Evolutionary conservation across 2,329 filamentous ascomycete species (phyloP).

Genomic region (Botrytis medusae): DNA sequence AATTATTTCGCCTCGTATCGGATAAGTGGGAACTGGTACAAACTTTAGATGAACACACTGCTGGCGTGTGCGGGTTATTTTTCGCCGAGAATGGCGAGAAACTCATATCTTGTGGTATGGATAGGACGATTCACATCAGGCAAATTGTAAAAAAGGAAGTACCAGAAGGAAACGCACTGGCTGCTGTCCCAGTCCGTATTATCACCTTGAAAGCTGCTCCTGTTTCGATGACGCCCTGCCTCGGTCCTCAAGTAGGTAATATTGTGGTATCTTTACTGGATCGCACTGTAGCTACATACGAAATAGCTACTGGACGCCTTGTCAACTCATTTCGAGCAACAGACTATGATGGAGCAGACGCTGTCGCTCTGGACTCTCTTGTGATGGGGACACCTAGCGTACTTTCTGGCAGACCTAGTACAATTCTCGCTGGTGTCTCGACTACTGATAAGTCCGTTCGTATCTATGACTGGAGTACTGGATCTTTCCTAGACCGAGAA

Average conservation of each 20-base stretch:
- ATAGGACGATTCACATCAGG: constrained; percentile 82
- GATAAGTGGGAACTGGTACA: constrained; percentile 76
- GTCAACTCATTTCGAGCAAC: constrained; percentile 76
- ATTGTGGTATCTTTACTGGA: constrained; percentile 61
- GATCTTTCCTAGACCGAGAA: constrained; percentile 78
- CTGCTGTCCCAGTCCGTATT: constrained; percentile 73
- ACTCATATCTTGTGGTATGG: constrained; percentile 82
- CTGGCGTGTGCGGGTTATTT: constrained; percentile 75
- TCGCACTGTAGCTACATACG: constrained; percentile 60
- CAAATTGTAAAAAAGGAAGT: constrained; percentile 71
- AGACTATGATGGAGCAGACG: constrained; percentile 76
- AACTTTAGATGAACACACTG: constrained; percentile 87
- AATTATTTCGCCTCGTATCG: constrained; percentile 69
- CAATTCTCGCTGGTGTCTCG: constrained; percentile 81
- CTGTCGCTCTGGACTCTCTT: constrained; percentile 80
- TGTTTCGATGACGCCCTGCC: constrained; percentile 73
- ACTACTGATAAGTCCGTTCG: constrained; percentile 95
- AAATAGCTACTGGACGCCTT: constrained; percentile 66
- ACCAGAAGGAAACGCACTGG: constrained; percentile 60
- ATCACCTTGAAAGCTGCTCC: constrained; percentile 86
- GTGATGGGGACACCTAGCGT: constrained; percentile 60
- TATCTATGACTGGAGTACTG: constrained; percentile 78
- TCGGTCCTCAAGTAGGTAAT: constrained; percentile 52
- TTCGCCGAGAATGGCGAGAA: constrained; percentile 67
- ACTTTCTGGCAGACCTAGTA: constrained; percentile 49